Evolutionary conservation across 2,329 filamentous ascomycete species (phyloP).

Genomic region (Exophiala lecanii-corni): DNA sequence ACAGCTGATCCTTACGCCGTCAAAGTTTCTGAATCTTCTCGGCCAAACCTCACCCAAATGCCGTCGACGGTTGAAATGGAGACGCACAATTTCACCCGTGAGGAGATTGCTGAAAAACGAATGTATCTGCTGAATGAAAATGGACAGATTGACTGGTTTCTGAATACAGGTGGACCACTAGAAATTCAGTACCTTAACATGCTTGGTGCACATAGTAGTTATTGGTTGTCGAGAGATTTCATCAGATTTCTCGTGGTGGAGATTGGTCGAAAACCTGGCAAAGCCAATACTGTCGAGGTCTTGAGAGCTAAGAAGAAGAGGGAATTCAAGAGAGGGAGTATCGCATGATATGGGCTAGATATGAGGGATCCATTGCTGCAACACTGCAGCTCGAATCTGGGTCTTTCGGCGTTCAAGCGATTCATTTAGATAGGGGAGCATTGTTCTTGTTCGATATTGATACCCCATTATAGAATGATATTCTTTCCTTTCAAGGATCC

Average conservation of each 20-base stretch:
- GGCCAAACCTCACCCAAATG: conserved; percentile 60
- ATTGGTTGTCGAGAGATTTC: conserved; percentile 85
- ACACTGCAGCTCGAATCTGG: too few relatives aligned
- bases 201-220: conserved; percentile 90
- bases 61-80: conserved; percentile 81
- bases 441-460: too few relatives aligned
- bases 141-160: conserved; percentile 86
- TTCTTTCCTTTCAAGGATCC: too few relatives aligned
- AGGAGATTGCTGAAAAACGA: conserved; percentile 86
- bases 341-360: too few relatives aligned
- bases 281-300: conserved; percentile 49
- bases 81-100: conserved; percentile 87
- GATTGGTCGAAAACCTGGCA: conserved; percentile 70
- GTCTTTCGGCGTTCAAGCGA: too few relatives aligned
- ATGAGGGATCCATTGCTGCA: too few relatives aligned
- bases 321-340: conserved; percentile 43
- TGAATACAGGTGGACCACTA: conserved; percentile 78
- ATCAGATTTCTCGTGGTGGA: conserved; percentile 87
- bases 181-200: conserved; percentile 97
- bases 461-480: too few relatives aligned
- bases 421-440: too few relatives aligned
- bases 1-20: conserved; percentile 47
- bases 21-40: conserved; percentile 47
- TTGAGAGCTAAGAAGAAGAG: conserved; percentile 53
- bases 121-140: conserved; percentile 90